Base-by-base conservation (phyloP, 2,329 filamentous ascomycete species). In the Pseudocercospora crystallina region DNA sequence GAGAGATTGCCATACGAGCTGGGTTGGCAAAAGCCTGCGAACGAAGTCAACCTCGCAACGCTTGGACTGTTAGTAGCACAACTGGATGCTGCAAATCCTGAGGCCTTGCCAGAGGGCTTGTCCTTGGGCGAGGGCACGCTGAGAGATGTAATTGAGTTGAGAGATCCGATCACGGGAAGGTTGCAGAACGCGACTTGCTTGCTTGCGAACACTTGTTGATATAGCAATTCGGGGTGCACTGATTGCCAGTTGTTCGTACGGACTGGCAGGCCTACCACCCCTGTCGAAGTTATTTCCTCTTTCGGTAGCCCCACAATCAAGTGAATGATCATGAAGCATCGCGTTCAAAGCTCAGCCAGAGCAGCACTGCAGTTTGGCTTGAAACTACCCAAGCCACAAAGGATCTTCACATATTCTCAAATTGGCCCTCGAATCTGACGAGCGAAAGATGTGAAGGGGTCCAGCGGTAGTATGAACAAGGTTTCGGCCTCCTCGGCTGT, bases 1-100 rank as follows among this genome's bases (percentile, higher is more conserved):
- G 68, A 69, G 51, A 58, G 56, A 44, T 44, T 70, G 13, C 69
- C 68, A 2, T 69, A 68, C 43, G 54, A 61, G 8, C 61, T 67
- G 20, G 67, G 69, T 35, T 70, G 69, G 69, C 53, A 56, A 12
- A 53, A 51, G 3, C 53, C 53, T 38, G 36, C 47, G 1, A 35
- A 45, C 34, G 56, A 57, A 5, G 49, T 57, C 29, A 60, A 57
- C 7, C 42, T 62, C 14, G 17, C 32, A 11, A 54, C 38, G 31
- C 47, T 62, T 2, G 60, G 58, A 15, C 38, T 42, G 13, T 51
- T 56, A 57, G 31, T 46, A 3, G 2, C 31, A 5, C 43, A 46
- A 13, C 17, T 46, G 14, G 33, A 38, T 13, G 14, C 29, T 7
- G 43, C 34, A 13, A 46, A 46, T 38, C 43, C 43, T 5, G 43